These are phyloP conservation scores for Aciculosporium take DNA, from an alignment of 2,329 filamentous ascomycete species.

Conservation along the genomic window DNA sequence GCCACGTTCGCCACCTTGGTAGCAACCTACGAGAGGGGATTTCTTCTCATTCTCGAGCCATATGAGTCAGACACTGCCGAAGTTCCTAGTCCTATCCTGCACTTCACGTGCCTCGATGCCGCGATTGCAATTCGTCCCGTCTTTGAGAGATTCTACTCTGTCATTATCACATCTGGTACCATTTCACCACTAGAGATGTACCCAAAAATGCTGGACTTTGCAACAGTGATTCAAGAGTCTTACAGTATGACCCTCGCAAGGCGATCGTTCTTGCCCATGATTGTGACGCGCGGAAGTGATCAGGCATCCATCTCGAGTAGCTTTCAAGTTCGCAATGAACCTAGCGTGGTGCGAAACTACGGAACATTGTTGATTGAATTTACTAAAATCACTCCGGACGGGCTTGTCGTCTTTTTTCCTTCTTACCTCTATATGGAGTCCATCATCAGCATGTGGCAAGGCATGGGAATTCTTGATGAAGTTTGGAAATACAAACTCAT, in stretches of 20 bases:
- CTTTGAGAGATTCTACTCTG: slow-evolving; percentile 92
- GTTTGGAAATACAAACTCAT: slow-evolving; percentile 99
- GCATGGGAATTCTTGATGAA: slow-evolving; percentile 92
- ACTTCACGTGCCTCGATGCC: slow-evolving; percentile 92
- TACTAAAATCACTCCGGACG: slow-evolving; percentile 87
- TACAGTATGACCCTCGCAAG: slow-evolving; percentile 94
- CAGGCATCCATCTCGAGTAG: slow-evolving; percentile 86
- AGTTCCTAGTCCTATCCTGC: slow-evolving; percentile 90
- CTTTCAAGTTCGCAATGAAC: slow-evolving; percentile 91
- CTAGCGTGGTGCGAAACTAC: slow-evolving; percentile 93
- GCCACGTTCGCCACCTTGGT: slow-evolving; percentile 94
- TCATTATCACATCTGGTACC: slow-evolving; percentile 96
- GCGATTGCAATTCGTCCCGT: slow-evolving; percentile 97
- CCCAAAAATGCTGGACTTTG: slow-evolving; percentile 93
- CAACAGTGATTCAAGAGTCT: slow-evolving; percentile 86
- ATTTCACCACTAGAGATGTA: slow-evolving; percentile 98
- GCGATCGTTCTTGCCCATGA: slow-evolving; percentile 93
- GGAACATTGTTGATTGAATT: slow-evolving; percentile 89
- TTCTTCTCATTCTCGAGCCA: slow-evolving; percentile 89
- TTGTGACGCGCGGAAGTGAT: slow-evolving; percentile 88
- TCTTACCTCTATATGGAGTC: slow-evolving; percentile 99
- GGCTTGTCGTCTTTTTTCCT: slow-evolving; percentile 98
- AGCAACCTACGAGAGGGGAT: slow-evolving; percentile 93
- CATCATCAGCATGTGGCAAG: slow-evolving; percentile 98
- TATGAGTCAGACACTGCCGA: slow-evolving; percentile 92